A percentile compares a stretch with the other conserved stretches of the same genome.
Conservation (phyloP, 2,329 filamentous ascomycete genomes). For the Nemania sp. region DNA sequence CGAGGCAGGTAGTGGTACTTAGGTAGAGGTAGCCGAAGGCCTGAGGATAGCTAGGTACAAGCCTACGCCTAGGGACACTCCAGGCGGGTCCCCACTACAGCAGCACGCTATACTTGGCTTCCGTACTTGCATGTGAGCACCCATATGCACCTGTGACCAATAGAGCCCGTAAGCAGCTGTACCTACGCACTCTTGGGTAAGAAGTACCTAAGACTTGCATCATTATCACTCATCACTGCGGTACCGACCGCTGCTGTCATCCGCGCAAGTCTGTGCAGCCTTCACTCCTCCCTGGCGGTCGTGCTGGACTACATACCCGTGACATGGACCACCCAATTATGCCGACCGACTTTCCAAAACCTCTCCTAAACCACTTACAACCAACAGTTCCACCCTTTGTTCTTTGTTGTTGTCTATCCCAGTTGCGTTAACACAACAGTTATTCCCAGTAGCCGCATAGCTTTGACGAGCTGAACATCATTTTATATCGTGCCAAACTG, state of each 20-base stretch:
- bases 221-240: neutral
- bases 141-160: conserved; percentile 1
- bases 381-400: neutral
- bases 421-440: conserved; percentile 1
- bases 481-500: neutral
- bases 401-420: conserved; percentile 7
- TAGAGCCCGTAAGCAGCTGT: neutral
- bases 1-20: too few relatives aligned
- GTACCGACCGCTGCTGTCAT: neutral
- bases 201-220: conserved; percentile 11
- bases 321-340: neutral
- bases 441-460: conserved; percentile 12
- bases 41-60: too few relatives aligned
- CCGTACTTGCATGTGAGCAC: conserved; percentile 31
- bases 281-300: neutral
- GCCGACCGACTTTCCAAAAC: conserved; percentile 4
- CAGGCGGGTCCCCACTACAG: neutral
- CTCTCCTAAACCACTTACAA: conserved; percentile 2
- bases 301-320: neutral
- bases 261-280: neutral
- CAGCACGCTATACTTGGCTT: conserved; percentile 17
- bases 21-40: too few relatives aligned
- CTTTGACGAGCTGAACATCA: neutral
- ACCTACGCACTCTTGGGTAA: too few relatives aligned
- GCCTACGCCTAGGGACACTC: neutral